These are phyloP conservation scores for Aspergillus tanneri DNA, from an alignment of 2,329 filamentous ascomycete genomes.

Conservation along the genomic window DNA sequence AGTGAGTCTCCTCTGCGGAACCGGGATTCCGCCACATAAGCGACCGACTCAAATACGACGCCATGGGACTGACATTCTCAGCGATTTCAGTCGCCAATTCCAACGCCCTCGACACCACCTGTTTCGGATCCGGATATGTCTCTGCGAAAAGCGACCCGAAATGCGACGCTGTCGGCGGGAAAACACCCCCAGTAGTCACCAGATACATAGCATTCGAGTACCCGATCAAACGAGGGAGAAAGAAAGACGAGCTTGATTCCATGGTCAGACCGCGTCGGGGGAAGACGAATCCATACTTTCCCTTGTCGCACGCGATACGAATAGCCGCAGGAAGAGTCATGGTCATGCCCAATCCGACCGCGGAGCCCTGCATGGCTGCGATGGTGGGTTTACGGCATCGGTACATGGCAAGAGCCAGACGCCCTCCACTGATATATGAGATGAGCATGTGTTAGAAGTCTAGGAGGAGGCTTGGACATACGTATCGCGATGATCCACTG, in stretches of 20 bases:
- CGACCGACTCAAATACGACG: conserved; percentile 66
- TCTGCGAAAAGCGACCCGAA: conserved; percentile 64
- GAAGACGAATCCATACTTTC: conserved; percentile 73
- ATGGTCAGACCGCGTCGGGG: conserved; percentile 66
- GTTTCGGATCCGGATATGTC: conserved; percentile 55
- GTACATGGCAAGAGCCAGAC: conserved; percentile 52
- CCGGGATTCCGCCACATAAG: conserved; percentile 59
- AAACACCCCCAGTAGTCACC: conserved; percentile 64
- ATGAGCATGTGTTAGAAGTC: background rate
- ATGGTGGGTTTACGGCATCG: conserved; percentile 58
- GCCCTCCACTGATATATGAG: conserved; percentile 28
- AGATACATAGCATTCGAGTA: conserved; percentile 30
- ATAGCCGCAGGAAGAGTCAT: conserved; percentile 59
- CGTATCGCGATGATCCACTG: conserved; percentile 54
- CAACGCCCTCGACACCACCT: conserved; percentile 64
- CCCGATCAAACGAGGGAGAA: conserved; percentile 68
- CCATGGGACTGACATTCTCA: conserved; percentile 63
- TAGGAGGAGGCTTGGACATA: conserved; percentile 23
- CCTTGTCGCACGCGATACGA: conserved; percentile 53
- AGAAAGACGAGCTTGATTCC: conserved; percentile 69
- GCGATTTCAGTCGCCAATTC: conserved; percentile 66
- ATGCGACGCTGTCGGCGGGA: conserved; percentile 48
- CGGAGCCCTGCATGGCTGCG: conserved; percentile 54
- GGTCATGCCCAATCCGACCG: conserved; percentile 59
- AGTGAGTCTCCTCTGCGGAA: conserved; percentile 67